Percentiles rank a stretch among this genome's conserved stretches.
Evolutionary conservation across 192 early-diverging fungal species (phyloP).

Genomic region (Chytriomyces sp.): DNA sequence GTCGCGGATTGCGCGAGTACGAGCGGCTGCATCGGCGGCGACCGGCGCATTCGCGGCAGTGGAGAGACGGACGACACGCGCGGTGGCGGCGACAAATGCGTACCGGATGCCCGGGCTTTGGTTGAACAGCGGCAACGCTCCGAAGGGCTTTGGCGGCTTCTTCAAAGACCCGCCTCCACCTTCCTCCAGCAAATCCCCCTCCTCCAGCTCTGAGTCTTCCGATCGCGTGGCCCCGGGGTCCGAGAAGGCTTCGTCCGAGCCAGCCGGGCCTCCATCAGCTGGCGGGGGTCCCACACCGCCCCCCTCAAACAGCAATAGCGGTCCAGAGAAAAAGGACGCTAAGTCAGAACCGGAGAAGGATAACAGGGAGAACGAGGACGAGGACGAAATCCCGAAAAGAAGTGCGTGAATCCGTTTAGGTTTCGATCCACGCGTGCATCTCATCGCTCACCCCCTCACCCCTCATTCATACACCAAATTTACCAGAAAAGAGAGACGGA

Average conservation of each 20-base stretch:
- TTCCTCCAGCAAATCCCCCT: background rate
- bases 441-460: background rate
- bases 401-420: background rate
- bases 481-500: background rate
- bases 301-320: background rate
- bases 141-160: conserved; percentile 75
- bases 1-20: too few relatives aligned
- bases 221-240: too few relatives aligned
- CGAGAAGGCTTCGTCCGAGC: background rate
- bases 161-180: conserved; percentile 31
- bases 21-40: too few relatives aligned
- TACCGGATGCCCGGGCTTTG: too few relatives aligned
- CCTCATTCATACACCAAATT: background rate
- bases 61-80: too few relatives aligned
- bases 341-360: conserved; percentile 7
- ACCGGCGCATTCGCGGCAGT: too few relatives aligned
- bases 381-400: conserved; percentile 15
- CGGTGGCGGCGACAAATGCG: too few relatives aligned
- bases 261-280: background rate
- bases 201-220: too few relatives aligned
- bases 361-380: conserved; percentile 18
- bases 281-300: too few relatives aligned
- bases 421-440: background rate
- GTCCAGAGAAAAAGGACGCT: background rate
- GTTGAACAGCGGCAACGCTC: too few relatives aligned